Conservation (phyloP, 2,329 filamentous ascomycete genomes). For the Cladosporium sp. region DNA sequence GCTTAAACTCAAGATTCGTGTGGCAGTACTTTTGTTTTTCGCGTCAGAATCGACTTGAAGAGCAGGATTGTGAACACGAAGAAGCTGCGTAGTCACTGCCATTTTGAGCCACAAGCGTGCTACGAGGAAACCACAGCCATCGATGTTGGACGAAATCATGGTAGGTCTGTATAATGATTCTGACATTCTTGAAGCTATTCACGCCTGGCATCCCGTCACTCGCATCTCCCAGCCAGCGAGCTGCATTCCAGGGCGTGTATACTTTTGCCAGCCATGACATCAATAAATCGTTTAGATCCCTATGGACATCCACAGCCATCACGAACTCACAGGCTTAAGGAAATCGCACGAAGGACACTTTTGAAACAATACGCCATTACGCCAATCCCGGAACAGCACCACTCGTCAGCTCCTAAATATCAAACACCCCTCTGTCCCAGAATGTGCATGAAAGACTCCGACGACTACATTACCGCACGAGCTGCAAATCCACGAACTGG, state of each 20-base stretch:
- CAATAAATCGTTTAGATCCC: background rate
- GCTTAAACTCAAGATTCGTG: background rate
- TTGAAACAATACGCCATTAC: constrained; percentile 23
- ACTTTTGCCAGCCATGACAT: background rate
- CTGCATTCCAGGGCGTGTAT: constrained; percentile 11
- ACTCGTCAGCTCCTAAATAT: background rate
- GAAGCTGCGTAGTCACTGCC: background rate
- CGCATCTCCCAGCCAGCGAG: constrained; percentile 17
- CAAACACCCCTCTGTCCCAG: constrained; percentile 21
- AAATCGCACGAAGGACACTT: constrained; percentile 22
- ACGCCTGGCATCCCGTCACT: background rate
- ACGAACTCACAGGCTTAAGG: constrained; percentile 24
- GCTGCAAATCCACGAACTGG: constrained; percentile 40
- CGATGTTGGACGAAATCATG: background rate
- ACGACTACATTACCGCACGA: constrained; percentile 41
- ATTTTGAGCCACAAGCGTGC: background rate
- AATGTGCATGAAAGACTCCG: constrained; percentile 39
- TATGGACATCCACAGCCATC: background rate
- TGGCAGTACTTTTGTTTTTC: background rate
- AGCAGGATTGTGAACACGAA: background rate
- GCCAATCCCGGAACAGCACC: background rate
- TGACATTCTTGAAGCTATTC: background rate
- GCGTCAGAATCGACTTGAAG: background rate
- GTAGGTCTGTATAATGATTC: background rate
- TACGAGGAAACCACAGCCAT: background rate